These are phyloP conservation scores for Solanum corneliomulleri DNA, from an alignment of 257 asterid genomes.

Conservation along the genomic window DNA sequence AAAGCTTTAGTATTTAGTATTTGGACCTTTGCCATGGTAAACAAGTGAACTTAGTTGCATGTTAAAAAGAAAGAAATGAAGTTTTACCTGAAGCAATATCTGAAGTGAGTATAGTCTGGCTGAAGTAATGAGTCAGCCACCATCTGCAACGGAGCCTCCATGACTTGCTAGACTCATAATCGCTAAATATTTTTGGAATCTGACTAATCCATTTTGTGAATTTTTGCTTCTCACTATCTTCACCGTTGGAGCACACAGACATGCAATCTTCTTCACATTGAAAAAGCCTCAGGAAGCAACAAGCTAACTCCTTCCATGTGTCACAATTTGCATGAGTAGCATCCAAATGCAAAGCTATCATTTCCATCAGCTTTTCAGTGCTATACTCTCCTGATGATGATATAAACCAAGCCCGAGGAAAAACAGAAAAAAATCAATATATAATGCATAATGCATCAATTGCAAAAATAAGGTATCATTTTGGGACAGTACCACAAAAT, in stretches of 20 bases:
- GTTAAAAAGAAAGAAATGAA: not conserved
- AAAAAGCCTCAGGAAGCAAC: slow-evolving; percentile 52
- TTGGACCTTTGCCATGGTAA: not conserved
- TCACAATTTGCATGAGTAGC: slow-evolving; percentile 40
- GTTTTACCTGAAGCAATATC: slow-evolving; percentile 61
- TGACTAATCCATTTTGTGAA: slow-evolving; percentile 12
- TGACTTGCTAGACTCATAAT: slow-evolving; percentile 23
- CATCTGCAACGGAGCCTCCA: slow-evolving; percentile 84
- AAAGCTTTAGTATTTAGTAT: not conserved
- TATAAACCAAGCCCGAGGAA: not conserved
- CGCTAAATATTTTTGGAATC: slow-evolving; percentile 45
- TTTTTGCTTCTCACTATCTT: slow-evolving; percentile 8
- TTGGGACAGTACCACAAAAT: not conserved
- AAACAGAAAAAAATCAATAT: not conserved
- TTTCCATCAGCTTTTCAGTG: slow-evolving; percentile 51
- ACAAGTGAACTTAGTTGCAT: not conserved
- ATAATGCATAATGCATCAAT: not conserved
- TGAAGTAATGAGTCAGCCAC: slow-evolving; percentile 81
- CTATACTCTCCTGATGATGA: slow-evolving; percentile 50
- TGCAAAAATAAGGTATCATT: not conserved
- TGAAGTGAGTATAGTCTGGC: slow-evolving; percentile 25
- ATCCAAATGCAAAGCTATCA: slow-evolving; percentile 79
- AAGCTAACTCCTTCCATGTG: slow-evolving; percentile 67
- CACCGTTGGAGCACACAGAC: slow-evolving; percentile 34
- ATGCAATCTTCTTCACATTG: slow-evolving; percentile 51